phyloP scores from a whole-genome alignment of 129 eudicot genomes.

The Tanacetum coccineum region DNA sequence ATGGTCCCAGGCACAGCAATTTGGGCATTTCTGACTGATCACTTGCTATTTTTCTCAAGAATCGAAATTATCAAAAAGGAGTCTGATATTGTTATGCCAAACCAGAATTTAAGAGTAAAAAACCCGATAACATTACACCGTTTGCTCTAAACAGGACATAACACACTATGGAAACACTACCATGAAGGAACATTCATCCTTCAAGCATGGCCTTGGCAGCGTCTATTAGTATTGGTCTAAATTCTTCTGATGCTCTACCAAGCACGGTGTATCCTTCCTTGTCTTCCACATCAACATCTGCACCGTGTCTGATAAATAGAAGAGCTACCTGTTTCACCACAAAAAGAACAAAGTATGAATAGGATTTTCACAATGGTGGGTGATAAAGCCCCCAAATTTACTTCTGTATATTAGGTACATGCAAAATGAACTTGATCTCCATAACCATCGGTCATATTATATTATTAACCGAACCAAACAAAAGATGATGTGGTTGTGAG shows the following conservation, averaged over 20 bases:
- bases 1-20: background rate
- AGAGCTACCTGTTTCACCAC: conserved; percentile 64
- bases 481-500: background rate
- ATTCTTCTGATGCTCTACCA: conserved; percentile 71
- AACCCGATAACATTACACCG: background rate
- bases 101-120: conserved; percentile 5
- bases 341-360: background rate
- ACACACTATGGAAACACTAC: background rate
- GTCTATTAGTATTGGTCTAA: conserved; percentile 59
- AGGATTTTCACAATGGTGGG: background rate
- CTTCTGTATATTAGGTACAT: background rate
- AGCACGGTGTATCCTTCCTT: conserved; percentile 95
- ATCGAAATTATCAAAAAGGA: background rate
- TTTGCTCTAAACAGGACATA: conserved; percentile 11
- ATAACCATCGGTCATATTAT: too few species aligned
- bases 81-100: background rate
- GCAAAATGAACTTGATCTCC: background rate
- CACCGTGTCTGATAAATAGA: conserved; percentile 87
- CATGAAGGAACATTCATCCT: conserved; percentile 40
- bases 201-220: conserved; percentile 94
- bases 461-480: background rate
- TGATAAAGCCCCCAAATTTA: background rate
- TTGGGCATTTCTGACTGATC: background rate
- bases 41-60: background rate
- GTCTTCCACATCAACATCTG: conserved; percentile 84